Base-by-base conservation (phyloP, 805 yeast genomes). In the Barnettozyma sucrosica region DNA sequence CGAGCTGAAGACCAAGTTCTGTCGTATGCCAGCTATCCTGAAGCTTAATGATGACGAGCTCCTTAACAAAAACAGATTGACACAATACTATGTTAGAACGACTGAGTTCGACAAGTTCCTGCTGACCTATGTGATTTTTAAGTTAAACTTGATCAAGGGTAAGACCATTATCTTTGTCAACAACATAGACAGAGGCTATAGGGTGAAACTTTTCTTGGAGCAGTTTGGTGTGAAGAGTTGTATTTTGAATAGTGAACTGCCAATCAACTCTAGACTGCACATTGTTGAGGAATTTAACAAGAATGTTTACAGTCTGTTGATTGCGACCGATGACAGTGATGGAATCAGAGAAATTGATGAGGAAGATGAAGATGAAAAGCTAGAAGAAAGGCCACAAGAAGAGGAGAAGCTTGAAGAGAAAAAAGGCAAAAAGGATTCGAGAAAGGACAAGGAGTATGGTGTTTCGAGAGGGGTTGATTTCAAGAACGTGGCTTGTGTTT, bases 381-480 rank as follows among this genome's bases (percentile, higher is more conserved):
- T 5, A 24, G 50, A 40, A 9, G 25, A 23, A 8, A 23, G 8
- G 8, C 25, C 25, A 23, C 7, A 50, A 14, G 33, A 37, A 23
- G 41, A 37, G 16, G 2, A 8, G 10, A 37, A 37, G 9, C 37
- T 7, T 30, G 33, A 42, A 28, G 44, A 20, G 44, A 55, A 24
- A 53, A 62, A 51, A 56, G 59, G 53, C 63, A 60, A 54, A 55
- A 59, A 54, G 61, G 59, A 52, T 51, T 64, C 64, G 5, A 71
- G 69, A 48, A 72, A 76, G 49, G 89, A 84, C 59, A 75, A 72
- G 51, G 98, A 93, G 58, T 93, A 85, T 62, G 95, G 97, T 53
- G 97, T 90, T 37, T 85, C 97, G 23, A 80, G 99, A 66, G 99
- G 99, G 61, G 95, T 93, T 36, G 99, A 93, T 68, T 93, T 93